phyloP scores from a whole-genome alignment of 768 basidiomycete genomes.

The Udeniomyces megalosporus region DNA sequence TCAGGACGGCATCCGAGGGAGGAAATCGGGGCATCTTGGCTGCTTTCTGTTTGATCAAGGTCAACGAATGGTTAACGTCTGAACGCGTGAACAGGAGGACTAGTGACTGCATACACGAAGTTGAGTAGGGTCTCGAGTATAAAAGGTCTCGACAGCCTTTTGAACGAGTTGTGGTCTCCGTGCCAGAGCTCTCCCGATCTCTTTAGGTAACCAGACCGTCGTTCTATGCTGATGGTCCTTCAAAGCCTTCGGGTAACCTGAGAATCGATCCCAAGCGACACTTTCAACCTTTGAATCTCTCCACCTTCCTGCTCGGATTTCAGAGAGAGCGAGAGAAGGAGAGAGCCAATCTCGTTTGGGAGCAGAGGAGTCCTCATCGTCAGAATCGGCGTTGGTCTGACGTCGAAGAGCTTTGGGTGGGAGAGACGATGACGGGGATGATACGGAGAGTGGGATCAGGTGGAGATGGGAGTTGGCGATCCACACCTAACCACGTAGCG shows the following conservation, averaged over 20 bases:
- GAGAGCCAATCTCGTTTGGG: conserved; percentile 16
- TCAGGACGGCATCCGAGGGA: conserved; percentile 41
- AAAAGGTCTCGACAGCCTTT: conserved; percentile 78
- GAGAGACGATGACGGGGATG: conserved; percentile 44
- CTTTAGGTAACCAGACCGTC: conserved; percentile 60
- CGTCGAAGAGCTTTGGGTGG: conserved; percentile 35
- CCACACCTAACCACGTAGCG: too few species aligned
- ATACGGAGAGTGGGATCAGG: conserved; percentile 62
- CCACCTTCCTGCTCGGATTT: conserved; percentile 27
- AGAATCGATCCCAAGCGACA: conserved; percentile 53
- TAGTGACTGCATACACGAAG: conserved; percentile 49
- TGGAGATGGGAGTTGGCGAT: conserved; percentile 68
- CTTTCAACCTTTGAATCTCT: conserved; percentile 44
- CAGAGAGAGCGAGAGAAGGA: conserved; percentile 22
- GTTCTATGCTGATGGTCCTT: conserved; percentile 56
- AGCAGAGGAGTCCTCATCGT: conserved; percentile 39
- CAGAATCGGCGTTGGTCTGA: conserved; percentile 35
- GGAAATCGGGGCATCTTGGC: conserved; percentile 83
- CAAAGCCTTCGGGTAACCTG: conserved; percentile 52
- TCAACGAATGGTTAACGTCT: too few species aligned
- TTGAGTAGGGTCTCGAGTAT: conserved; percentile 82
- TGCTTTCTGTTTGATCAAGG: conserved; percentile 65
- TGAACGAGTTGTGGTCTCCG: conserved; percentile 56
- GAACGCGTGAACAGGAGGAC: too few species aligned
- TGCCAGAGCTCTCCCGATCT: conserved; percentile 57